Evolutionary conservation across 1,284 basidiomycete species (phyloP).

Genomic region (Ganoderma sinense): DNA sequence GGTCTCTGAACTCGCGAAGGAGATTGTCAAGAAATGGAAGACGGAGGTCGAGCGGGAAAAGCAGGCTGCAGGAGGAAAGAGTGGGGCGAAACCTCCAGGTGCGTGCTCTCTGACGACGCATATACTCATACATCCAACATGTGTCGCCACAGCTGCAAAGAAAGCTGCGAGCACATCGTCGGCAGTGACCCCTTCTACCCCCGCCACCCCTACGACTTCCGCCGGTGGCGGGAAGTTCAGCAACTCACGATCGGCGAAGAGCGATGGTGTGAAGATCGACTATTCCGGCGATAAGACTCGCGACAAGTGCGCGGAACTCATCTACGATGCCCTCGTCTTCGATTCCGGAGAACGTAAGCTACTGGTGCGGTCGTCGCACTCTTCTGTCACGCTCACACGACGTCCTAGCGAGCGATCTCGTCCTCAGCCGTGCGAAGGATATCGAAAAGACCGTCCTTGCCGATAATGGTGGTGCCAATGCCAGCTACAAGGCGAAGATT

Average conservation of each 20-base stretch:
- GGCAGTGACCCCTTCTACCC: constrained; percentile 47
- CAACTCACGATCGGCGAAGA: constrained; percentile 67
- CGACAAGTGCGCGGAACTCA: constrained; percentile 89
- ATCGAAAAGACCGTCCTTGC: constrained; percentile 67
- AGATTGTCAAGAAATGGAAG: constrained; percentile 94
- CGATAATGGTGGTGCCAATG: constrained; percentile 53
- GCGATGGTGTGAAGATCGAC: constrained; percentile 69
- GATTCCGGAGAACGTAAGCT: constrained; percentile 88
- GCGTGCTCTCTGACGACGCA: constrained; percentile 30
- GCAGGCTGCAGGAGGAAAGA: constrained; percentile 44
- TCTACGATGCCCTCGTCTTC: constrained; percentile 89
- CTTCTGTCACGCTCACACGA: not conserved
- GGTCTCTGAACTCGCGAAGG: constrained; percentile 88
- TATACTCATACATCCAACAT: not conserved
- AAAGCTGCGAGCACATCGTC: constrained; percentile 37
- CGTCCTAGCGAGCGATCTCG: constrained; percentile 64
- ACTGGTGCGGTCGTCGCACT: constrained; percentile 5
- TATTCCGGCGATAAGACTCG: constrained; percentile 77
- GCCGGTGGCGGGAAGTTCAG: constrained; percentile 40
- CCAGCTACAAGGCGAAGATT: constrained; percentile 83
- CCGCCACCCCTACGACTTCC: constrained; percentile 53
- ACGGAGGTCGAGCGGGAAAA: constrained; percentile 85
- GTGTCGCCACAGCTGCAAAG: constrained; percentile 29
- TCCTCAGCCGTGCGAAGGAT: constrained; percentile 62
- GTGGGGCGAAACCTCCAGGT: constrained; percentile 43